A percentile compares a stretch with the other conserved stretches of the same genome.
Evolutionary conservation across 2,329 filamentous ascomycete species (phyloP).

Genomic region (Lasiodiplodia hormozganensis): DNA sequence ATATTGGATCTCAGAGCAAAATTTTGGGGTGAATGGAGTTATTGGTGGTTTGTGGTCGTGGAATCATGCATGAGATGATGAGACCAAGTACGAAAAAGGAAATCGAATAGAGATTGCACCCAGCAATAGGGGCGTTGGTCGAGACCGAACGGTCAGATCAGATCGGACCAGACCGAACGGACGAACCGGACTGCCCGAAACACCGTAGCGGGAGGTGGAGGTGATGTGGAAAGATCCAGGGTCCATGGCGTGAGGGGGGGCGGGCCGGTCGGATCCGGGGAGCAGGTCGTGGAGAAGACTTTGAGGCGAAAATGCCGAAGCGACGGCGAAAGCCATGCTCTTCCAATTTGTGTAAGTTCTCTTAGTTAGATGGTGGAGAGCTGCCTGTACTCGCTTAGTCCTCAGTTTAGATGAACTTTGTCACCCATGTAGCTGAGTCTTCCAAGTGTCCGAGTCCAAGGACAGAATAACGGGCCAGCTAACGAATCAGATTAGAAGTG

Average conservation of each 20-base stretch:
- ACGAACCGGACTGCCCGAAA: not conserved
- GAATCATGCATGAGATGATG: not conserved
- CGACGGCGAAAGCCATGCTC: not conserved
- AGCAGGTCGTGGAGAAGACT: not conserved
- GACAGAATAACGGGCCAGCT: not conserved
- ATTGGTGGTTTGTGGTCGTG: too few species aligned
- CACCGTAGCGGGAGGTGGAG: not conserved
- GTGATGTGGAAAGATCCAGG: not conserved
- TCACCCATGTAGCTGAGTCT: not conserved
- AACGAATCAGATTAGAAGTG: not conserved
- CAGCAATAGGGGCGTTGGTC: not conserved
- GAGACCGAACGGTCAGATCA: not conserved
- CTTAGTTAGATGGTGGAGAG: not conserved
- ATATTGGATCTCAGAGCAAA: too few species aligned
- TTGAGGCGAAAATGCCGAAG: not conserved
- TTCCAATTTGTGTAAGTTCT: not conserved
- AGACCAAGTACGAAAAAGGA: not conserved
- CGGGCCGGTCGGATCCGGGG: slow-evolving; percentile 12
- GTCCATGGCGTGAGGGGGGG: not conserved
- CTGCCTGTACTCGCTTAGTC: not conserved
- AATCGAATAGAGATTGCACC: not conserved
- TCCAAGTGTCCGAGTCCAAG: not conserved
- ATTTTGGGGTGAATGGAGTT: too few species aligned
- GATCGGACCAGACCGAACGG: not conserved
- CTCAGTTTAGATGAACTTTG: not conserved